Base-by-base conservation (phyloP, 2,329 filamentous ascomycete species). In the Diplodia seriata region DNA sequence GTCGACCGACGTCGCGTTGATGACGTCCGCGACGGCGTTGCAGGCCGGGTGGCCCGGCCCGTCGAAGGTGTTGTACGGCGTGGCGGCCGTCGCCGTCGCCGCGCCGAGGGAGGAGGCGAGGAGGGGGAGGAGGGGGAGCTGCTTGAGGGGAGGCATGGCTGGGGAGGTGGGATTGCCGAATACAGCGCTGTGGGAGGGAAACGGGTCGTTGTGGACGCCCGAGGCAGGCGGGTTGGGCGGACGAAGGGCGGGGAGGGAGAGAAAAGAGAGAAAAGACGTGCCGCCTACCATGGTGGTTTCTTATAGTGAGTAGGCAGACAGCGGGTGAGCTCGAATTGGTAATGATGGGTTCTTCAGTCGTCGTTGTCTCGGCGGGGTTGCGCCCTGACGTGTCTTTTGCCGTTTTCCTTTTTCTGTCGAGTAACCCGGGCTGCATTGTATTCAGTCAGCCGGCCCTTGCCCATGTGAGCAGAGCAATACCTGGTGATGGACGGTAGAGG, bases 41-140 rank as follows among this genome's bases (percentile, higher is more conserved):
- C 82, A 85, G 29, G 83, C 79, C 0, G 83, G 82, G 67, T 81
- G 82, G 20, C 83, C 83, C 2, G 77, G 76, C 11, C 83, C 83
- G 69, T 85, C 83, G 67, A 85, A 85, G 33, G 83, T 85, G 73
- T 85, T 82, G 74, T 81, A 72, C 11, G 71, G 71, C 29, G 68
- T 68, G 15, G 71, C 69, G n/a, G 68, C 11, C 18, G 56, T 3
- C 38, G 68, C 11, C 18, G 56, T 3, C 38, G 14, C 2, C 14
- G n/a, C 14, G 47, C n/a, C 18, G 43, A 38, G 29, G 7, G 77
- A 75, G 14, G 76, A 78, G 23, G 65, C 76, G 29, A 75, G 72
- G 11, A 74, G 72, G 14, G 75, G 77, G 26, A 75, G 79, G 68
- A 79, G 73, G 71, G 78, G 80, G 70, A 82, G 79, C 5, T 3